phyloP scores from a whole-genome alignment of 306 rosid genomes.

The Cucurbita moschata region DNA sequence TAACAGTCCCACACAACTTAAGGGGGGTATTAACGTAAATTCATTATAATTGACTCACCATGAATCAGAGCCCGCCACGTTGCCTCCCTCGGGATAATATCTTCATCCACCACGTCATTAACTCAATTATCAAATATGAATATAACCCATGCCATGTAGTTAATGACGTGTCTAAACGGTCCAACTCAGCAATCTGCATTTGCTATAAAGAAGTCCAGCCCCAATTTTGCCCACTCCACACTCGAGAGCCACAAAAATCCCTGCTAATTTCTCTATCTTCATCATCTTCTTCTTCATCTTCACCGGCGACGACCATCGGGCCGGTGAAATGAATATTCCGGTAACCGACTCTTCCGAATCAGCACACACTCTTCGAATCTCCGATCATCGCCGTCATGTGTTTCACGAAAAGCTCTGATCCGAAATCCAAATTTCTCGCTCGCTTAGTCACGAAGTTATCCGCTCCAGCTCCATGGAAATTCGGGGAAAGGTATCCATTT shows the following conservation, averaged over 20 bases:
- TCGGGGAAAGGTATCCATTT: slow-evolving; percentile 9
- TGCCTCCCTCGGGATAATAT: not conserved
- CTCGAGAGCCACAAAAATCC: not conserved
- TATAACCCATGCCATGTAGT: not conserved
- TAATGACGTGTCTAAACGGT: not conserved
- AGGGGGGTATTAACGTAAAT: not conserved
- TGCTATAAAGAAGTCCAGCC: slow-evolving; percentile 1
- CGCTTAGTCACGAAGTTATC: slow-evolving; percentile 14
- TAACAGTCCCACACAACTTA: not conserved
- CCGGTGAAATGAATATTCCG: slow-evolving; percentile 58
- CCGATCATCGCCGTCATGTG: slow-evolving; percentile 72
- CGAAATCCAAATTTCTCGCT: slow-evolving; percentile 11
- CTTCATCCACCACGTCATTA: not conserved
- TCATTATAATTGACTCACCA: not conserved
- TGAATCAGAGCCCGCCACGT: not conserved
- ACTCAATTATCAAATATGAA: not conserved
- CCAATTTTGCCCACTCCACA: not conserved
- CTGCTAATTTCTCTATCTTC: not conserved
- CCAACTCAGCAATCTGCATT: not conserved
- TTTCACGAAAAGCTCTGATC: slow-evolving; percentile 51
- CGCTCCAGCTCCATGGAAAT: not conserved
- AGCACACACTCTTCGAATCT: slow-evolving; percentile 36
- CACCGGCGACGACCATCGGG: slow-evolving; percentile 11
- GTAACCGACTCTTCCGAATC: slow-evolving; percentile 15
- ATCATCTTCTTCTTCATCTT: slow-evolving; percentile 1